Base-by-base conservation (phyloP, 306 rosid species). In the Prunus davidiana region DNA sequence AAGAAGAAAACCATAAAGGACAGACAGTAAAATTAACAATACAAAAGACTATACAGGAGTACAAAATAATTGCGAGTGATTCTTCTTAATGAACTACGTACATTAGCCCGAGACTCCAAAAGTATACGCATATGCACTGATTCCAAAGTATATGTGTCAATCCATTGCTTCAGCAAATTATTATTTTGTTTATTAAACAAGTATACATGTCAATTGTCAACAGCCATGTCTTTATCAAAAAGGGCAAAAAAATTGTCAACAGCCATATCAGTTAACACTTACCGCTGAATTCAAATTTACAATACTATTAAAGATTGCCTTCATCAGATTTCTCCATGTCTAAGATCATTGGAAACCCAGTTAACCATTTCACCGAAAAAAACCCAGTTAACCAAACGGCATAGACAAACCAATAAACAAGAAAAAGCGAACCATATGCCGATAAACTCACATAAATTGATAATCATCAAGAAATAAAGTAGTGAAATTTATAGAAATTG, bases 401-500 rank as follows among this genome's bases (percentile, higher is more conserved):
- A 41, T 3, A 78, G 72, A 60, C 45, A 76, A 67, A 49, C 38
- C 32, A 67, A 41, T n/a, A 27, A 55, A 64, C n/a, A 5, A 10
- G 19, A 57, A 76, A 76, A 73, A 0, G 1, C 63, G 43, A 56
- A 50, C 12, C 28, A 41, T 67, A 56, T 50, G n/a, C 16, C 28
- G 14, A 1, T 19, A 67, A 77, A 27, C 30, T 66, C n/a, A 71
- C 11, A 60, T 12, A 34, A 58, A 46, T 32, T 32, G 30, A 74
- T 41, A 66, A 80, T 38, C 68, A 61, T 50, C 20, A 54, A 69
- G 57, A 63, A 45, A 70, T 15, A 67, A 71, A 71, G 24, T 11
- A 55, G 68, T 6, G 38, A 65, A 52, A 56, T 57, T 16, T 18
- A 69, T 0, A 54, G 62, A 74, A 68, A 62, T 20, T 25, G 65